Percentiles rank a stretch among this genome's conserved stretches.
Evolutionary conservation across 1,284 basidiomycete species (phyloP).

Genomic region (Pyrrhoderma lamaoense): DNA sequence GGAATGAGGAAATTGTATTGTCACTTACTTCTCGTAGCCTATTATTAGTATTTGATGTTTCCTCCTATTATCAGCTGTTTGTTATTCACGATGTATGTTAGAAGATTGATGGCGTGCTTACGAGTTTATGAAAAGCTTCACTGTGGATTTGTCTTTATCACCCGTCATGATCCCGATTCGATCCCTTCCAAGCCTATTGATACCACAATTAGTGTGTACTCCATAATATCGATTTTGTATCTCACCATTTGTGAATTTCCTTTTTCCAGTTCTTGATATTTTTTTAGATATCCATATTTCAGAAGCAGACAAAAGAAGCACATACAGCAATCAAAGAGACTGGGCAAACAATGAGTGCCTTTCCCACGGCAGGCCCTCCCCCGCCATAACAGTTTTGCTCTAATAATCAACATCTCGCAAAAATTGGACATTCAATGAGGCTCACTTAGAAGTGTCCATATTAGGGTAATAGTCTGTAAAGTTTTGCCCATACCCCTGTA

Average conservation of each 20-base stretch:
- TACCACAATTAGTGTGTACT: conserved; percentile 3
- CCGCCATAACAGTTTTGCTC: conserved; percentile 80
- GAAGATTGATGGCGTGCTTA: conserved; percentile 27
- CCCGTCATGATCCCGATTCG: conserved; percentile 74
- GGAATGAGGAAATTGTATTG: too few relatives aligned
- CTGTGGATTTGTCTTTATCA: conserved; percentile 66
- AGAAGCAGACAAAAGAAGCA: conserved; percentile 15
- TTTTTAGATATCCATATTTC: conserved; percentile 4
- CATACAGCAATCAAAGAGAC: conserved; percentile 81
- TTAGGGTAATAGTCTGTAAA: conserved; percentile 80
- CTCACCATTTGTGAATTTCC: conserved; percentile 90
- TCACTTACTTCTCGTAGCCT: conserved; percentile 70
- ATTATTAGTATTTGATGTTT: conserved; percentile 86
- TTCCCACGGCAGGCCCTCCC: conserved; percentile 55
- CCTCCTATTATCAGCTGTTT: conserved; percentile 40
- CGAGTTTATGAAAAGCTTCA: conserved; percentile 74
- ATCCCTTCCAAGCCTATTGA: conserved; percentile 65
- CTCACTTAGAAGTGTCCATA: conserved; percentile 85
- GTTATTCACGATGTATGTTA: not conserved
- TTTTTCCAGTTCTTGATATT: conserved; percentile 81
- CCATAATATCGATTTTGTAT: not conserved
- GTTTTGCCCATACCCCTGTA: conserved; percentile 92
- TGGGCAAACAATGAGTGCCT: conserved; percentile 90
- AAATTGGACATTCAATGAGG: not conserved
- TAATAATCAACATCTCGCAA: conserved; percentile 26